Evolutionary conservation across 2,329 filamentous ascomycete species (phyloP).

Genomic region (Tolypocladium tundrense): DNA sequence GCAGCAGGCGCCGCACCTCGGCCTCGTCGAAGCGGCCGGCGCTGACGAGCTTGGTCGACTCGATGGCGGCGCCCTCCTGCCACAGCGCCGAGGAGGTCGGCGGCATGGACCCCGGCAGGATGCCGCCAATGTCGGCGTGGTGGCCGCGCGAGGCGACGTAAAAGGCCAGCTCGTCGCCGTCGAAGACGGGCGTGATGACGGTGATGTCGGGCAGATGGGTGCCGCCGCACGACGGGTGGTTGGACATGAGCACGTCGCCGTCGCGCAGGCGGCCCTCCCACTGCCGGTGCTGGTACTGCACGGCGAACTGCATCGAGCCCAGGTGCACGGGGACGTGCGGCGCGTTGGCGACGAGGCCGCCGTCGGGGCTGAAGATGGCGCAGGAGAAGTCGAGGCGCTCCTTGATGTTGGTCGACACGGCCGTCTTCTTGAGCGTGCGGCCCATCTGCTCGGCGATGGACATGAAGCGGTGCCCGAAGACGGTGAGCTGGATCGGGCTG

Average conservation of each 20-base stretch:
- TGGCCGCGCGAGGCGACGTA: conserved; percentile 53
- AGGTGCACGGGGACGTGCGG: conserved; percentile 69
- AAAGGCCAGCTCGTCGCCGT: conserved; percentile 29
- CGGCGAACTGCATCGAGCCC: conserved; percentile 71
- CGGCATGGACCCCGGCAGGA: conserved; percentile 75
- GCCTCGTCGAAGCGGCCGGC: conserved; percentile 71
- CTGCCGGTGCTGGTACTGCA: conserved; percentile 57
- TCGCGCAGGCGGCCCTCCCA: conserved; percentile 40
- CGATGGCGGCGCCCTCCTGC: conserved; percentile 56
- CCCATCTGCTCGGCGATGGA: conserved; percentile 80
- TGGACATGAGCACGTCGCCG: conserved; percentile 26
- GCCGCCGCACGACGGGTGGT: conserved; percentile 23
- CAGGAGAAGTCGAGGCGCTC: conserved; percentile 76
- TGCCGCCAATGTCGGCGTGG: conserved; percentile 54
- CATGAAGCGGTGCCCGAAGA: conserved; percentile 78
- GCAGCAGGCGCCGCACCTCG: conserved; percentile 60
- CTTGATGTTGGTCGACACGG: conserved; percentile 69
- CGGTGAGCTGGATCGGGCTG: conserved; percentile 58
- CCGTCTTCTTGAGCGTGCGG: conserved; percentile 66
- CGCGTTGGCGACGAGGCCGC: conserved; percentile 63
- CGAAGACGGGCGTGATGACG: conserved; percentile 24
- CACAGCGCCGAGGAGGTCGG: conserved; percentile 57
- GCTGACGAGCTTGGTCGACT: conserved; percentile 61
- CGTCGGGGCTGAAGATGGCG: conserved; percentile 65
- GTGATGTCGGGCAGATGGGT: conserved; percentile 29